Evolutionary conservation across 2,329 filamentous ascomycete genomes (phyloP).

Genomic region (Ceratocystis destructans): DNA sequence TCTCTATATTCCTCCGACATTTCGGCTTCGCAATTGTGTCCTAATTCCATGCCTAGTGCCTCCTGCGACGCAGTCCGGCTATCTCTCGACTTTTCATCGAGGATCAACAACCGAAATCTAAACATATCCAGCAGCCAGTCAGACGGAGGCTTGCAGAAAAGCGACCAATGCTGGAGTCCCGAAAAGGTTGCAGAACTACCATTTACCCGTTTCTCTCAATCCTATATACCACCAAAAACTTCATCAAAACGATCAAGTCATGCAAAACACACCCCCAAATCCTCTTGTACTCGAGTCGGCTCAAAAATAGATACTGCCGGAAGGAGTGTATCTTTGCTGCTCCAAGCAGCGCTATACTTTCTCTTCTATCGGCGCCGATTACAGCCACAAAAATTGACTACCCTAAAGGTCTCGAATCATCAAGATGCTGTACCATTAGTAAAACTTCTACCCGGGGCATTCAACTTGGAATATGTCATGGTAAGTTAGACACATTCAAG

Average conservation of each 20-base stretch:
- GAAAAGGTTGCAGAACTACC: background rate
- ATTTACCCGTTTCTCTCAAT: slow-evolving; percentile 16
- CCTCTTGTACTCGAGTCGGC: slow-evolving; percentile 1
- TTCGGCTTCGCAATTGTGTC: slow-evolving; percentile 17
- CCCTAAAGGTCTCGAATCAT: slow-evolving; percentile 20
- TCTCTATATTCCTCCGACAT: slow-evolving; percentile 17
- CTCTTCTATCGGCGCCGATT: slow-evolving; percentile 8
- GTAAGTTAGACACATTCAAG: slow-evolving; percentile 1
- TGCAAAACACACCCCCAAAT: background rate
- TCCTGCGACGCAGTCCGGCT: slow-evolving; percentile 10
- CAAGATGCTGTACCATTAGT: slow-evolving; percentile 11
- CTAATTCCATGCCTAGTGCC: slow-evolving; percentile 9
- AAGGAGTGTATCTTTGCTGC: slow-evolving; percentile 4
- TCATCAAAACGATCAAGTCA: background rate
- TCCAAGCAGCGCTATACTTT: slow-evolving; percentile 5
- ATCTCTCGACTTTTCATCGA: slow-evolving; percentile 8
- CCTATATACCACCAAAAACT: slow-evolving; percentile 10
- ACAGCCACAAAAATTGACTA: background rate
- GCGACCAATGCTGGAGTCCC: background rate
- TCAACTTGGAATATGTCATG: slow-evolving; percentile 15
- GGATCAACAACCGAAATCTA: background rate
- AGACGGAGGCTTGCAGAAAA: background rate
- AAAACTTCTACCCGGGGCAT: slow-evolving; percentile 17
- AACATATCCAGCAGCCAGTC: background rate
- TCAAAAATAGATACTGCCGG: background rate